Conservation (phyloP, 2,329 filamentous ascomycete genomes). For the Sporothrix pallida region DNA sequence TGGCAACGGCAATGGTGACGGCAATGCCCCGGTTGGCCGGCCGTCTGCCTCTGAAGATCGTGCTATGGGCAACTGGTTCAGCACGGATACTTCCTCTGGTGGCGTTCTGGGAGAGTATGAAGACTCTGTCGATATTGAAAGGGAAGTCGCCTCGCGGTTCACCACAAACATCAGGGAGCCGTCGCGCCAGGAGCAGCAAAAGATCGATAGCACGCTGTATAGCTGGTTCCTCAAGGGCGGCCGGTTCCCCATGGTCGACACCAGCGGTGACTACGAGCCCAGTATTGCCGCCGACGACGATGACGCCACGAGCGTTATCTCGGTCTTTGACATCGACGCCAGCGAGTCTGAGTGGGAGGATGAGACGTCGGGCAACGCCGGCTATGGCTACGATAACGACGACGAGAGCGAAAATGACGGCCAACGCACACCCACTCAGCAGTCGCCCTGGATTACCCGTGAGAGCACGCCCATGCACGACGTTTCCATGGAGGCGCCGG, state of each 20-base stretch:
- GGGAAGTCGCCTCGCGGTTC: conserved; percentile 71
- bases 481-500: conserved; percentile 66
- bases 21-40: conserved; percentile 8
- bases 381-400: conserved; percentile 47
- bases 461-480: conserved; percentile 66
- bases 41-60: too few species aligned
- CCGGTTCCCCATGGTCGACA: conserved; percentile 82
- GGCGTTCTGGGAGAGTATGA: too few species aligned
- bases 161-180: conserved; percentile 40
- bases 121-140: conserved; percentile 69
- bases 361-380: conserved; percentile 52
- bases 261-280: conserved; percentile 77
- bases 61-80: too few species aligned
- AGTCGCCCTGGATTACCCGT: conserved; percentile 43
- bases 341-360: conserved; percentile 45
- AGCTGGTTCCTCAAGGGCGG: conserved; percentile 83
- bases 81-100: too few species aligned
- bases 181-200: conserved; percentile 58
- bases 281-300: conserved; percentile 65
- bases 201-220: conserved; percentile 77
- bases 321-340: conserved; percentile 53
- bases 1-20: conserved; percentile 30
- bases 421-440: conserved; percentile 66
- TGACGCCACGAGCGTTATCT: conserved; percentile 81
- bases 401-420: conserved; percentile 53